Base-by-base conservation (phyloP, 2,329 filamentous ascomycete species). In the Trichoderma lentiforme region DNA sequence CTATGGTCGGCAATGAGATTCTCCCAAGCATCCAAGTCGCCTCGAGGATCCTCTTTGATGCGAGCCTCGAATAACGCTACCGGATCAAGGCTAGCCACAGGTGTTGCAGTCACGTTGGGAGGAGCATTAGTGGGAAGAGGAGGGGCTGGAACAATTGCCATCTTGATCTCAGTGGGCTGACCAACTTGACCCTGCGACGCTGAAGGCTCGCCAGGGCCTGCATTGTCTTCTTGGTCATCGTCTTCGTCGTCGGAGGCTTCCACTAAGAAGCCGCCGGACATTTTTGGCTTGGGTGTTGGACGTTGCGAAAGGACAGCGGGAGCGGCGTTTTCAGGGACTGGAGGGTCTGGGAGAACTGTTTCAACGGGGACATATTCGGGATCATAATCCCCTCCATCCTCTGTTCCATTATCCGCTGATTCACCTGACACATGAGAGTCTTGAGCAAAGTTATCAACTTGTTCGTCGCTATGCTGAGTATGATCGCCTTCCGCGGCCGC, bases 1-100 rank as follows among this genome's bases (percentile, higher is more conserved):
- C 92, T 92, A 81, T 97, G 90, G 80, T 98, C 94, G 75, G 89
- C 88, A 79, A 99, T 95, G 79, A 99, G 86, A 75, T 89, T 88
- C 77, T 97, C 84, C 96, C 96, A 99, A 36, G 95, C 94, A 80
- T 96, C 93, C 82, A 96, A 89, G 77, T 98, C 95, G 78, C 95
- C 96, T 77, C 94, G 92, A 18, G 95, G 93, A 79, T 99, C 96
- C 78, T 98, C 93, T 80, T 92, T 91, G 80, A 98, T 92, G 79
- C 95, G 91, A 80, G 96, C 93, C 84, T 99, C 95, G 78, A 98
- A 86, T 72, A 95, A 89, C 72, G 92, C 90, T 76, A 95, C 87
- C 75, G 88, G 89, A 82, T 97, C 92, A 82, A 86, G 82, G 73
- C 83, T 82, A 74, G 84, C 81, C 76, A 85, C 81, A 26, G 77